Base-by-base conservation (phyloP, 2,329 filamentous ascomycete species). In the Pseudogymnoascus sp. region DNA sequence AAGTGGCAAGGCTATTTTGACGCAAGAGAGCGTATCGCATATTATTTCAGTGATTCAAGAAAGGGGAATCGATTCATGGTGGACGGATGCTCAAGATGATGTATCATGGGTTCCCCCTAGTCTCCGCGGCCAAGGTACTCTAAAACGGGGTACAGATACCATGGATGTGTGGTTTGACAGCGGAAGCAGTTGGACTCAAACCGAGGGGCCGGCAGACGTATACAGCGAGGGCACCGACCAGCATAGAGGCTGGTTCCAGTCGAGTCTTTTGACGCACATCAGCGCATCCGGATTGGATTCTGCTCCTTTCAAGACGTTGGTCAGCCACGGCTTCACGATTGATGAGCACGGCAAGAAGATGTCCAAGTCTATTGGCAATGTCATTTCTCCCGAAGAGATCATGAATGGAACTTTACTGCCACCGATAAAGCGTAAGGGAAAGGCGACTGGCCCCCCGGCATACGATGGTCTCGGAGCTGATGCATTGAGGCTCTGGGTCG, bases 161-260 rank as follows among this genome's bases (percentile, higher is more conserved):
- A 99, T 99, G 95, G 95, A 99, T 74, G 95, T 99, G 8, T 99
- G 95, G 95, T 99, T 99, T 69, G 95, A 99, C 74, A 97, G 95
- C 68, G 95, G 95, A 5, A 96, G 90, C 60, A 96, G 91, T 71
- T 99, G 95, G 95, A 89, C 81, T 3, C 81, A 84, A 72, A 79
- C 78, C 28, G 69, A 75, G 7, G 71, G 73, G 67, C 87, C 74
- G 23, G 91, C 91, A 0, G 92, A 99, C 73, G 83, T 97, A 23
- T 97, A 96, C 72, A 83, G 97, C 2, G 95, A 99, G 77, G 95
- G 95, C 34, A 90, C 89, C 3, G 95, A 99, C 74, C 95, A 99
- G 74, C 95, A 99, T 75, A 88, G 95, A 40, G 95, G 95, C 31
- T 99, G 95, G 95, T 99, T 99, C 74, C 95, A 99, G 75, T 97